Percentiles rank a stretch among this genome's conserved stretches.
Conservation (phyloP, 1,139 yeast species). For the Chernovozyma aurita region DNA sequence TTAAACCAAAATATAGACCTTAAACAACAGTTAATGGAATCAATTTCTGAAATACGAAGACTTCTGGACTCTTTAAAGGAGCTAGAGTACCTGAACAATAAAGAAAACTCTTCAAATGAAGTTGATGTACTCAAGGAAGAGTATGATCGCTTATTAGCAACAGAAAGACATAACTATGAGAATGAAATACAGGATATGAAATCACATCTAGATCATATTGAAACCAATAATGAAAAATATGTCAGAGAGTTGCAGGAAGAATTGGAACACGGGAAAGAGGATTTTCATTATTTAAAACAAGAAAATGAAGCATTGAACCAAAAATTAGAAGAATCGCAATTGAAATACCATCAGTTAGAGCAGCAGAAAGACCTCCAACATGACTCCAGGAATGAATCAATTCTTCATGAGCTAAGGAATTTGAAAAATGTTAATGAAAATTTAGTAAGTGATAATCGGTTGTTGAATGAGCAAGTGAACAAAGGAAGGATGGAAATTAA, state of each 20-base stretch:
- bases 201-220: constrained; percentile 4
- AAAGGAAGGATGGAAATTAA: constrained; percentile 1
- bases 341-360: constrained; percentile 7
- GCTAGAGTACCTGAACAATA: constrained; percentile 12
- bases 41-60: constrained; percentile 14
- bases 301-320: constrained; percentile 5
- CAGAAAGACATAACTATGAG: constrained; percentile 4
- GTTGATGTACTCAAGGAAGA: constrained; percentile 3
- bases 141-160: constrained; percentile 3
- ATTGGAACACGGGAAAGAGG: constrained; percentile 4
- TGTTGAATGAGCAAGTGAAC: constrained; percentile 1
- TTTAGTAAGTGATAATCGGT: not conserved
- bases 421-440: constrained; percentile 6
- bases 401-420: constrained; percentile 11
- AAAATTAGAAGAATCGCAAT: constrained; percentile 5
- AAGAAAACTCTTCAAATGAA: constrained; percentile 12
- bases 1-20: constrained; percentile 37
- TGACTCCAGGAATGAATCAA: constrained; percentile 12
- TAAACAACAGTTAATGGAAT: constrained; percentile 31
- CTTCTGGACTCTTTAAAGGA: constrained; percentile 10
- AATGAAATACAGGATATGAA: constrained; percentile 6
- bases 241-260: not conserved
- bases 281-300: constrained; percentile 4
- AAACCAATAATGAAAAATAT: constrained; percentile 6
- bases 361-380: constrained; percentile 3